Evolutionary conservation across 139 green algal species (phyloP).

Genomic region (Dunaliella primolecta): DNA sequence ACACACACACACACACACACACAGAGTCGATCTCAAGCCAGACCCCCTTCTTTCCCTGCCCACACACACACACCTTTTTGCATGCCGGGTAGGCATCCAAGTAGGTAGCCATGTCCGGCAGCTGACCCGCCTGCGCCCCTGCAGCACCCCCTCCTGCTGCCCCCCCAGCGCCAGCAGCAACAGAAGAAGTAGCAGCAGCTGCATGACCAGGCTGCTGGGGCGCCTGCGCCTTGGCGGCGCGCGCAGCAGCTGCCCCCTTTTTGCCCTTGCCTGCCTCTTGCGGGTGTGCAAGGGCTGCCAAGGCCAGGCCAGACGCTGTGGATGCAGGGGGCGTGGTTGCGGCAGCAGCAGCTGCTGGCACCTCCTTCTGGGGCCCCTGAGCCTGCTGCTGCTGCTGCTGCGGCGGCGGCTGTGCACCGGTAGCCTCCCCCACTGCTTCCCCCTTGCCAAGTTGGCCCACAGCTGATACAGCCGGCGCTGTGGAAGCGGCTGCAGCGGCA

Average conservation of each 20-base stretch:
- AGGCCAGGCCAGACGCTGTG: background rate
- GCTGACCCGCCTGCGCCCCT: background rate
- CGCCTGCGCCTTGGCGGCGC: too few relatives aligned
- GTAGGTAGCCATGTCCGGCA: slow-evolving; percentile 18
- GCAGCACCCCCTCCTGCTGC: too few relatives aligned
- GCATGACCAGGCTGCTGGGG: too few relatives aligned
- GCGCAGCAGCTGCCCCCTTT: too few relatives aligned
- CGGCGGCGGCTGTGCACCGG: background rate
- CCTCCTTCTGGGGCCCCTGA: background rate
- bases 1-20: too few relatives aligned
- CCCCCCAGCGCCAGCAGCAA: too few relatives aligned
- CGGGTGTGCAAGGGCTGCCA: background rate
- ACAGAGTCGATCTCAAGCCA: too few relatives aligned
- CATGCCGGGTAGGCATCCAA: slow-evolving; percentile 28
- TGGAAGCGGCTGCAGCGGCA: background rate
- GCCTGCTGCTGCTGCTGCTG: background rate
- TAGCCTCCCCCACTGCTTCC: too few relatives aligned
- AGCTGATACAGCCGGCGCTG: background rate
- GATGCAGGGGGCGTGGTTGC: background rate
- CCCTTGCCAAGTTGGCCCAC: too few relatives aligned
- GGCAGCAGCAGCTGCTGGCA: background rate
- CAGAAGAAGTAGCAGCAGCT: too few relatives aligned
- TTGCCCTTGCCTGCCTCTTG: background rate
- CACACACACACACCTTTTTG: slow-evolving; percentile 15
- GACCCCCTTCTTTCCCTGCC: too few relatives aligned